Evolutionary conservation across 2,329 filamentous ascomycete species (phyloP).

Genomic region (Diaporthe citriasiana): DNA sequence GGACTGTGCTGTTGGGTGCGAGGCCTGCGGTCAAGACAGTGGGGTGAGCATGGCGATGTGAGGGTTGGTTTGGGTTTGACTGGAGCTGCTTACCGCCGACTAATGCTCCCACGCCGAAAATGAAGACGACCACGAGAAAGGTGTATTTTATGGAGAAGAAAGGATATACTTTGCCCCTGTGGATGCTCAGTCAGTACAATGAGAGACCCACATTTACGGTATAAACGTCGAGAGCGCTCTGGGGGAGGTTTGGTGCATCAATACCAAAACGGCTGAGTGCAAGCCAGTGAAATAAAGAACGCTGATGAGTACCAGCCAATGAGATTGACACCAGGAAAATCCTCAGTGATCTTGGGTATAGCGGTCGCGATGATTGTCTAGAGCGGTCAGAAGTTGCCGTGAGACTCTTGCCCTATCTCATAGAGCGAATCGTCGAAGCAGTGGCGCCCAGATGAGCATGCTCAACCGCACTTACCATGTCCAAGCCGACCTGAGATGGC

Average conservation of each 20-base stretch:
- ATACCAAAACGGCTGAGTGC: conserved; percentile 18
- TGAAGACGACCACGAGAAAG: conserved; percentile 50
- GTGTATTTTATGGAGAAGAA: conserved; percentile 50
- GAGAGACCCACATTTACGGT: not conserved
- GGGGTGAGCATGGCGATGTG: not conserved
- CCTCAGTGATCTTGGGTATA: conserved; percentile 14
- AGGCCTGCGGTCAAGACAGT: conserved; percentile 37
- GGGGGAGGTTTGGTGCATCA: too few species aligned
- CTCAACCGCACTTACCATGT: not conserved
- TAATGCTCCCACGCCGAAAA: conserved; percentile 60
- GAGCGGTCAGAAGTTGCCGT: not conserved
- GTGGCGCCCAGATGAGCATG: fast-evolving
- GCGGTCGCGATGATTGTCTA: conserved; percentile 24
- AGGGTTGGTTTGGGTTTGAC: fast-evolving
- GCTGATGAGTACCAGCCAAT: conserved; percentile 24
- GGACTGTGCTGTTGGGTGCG: conserved; percentile 47
- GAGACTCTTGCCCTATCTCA: fast-evolving
- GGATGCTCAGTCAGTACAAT: not conserved
- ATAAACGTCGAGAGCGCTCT: too few species aligned
- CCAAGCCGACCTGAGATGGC: not conserved
- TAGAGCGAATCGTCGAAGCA: not conserved
- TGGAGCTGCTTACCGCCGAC: conserved; percentile 53
- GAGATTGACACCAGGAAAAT: conserved; percentile 1
- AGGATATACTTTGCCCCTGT: conserved; percentile 46
- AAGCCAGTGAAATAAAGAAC: conserved; percentile 14